Conservation (phyloP, 2,329 filamentous ascomycete genomes). For the Trichoderma guizhouense region DNA sequence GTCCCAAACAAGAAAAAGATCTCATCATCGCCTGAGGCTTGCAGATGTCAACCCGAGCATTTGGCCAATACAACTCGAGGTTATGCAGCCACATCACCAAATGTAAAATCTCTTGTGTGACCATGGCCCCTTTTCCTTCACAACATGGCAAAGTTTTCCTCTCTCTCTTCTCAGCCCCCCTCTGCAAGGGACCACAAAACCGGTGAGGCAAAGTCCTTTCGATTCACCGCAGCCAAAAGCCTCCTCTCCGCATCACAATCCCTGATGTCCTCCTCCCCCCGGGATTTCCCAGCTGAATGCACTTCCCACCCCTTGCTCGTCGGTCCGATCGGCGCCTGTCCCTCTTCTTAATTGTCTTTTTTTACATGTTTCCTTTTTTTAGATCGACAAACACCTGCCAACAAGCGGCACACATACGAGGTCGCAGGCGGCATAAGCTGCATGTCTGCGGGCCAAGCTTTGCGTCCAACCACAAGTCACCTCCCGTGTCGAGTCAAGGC, state of each 20-base stretch:
- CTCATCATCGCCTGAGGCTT: neutral
- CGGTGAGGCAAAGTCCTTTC: neutral
- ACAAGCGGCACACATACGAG: conserved; percentile 4
- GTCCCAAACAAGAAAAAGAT: neutral
- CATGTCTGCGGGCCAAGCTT: conserved; percentile 2
- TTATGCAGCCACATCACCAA: neutral
- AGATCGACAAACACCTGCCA: conserved; percentile 4
- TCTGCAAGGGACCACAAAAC: conserved; percentile 1
- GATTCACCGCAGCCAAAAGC: neutral
- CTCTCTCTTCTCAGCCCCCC: neutral
- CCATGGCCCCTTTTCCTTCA: neutral
- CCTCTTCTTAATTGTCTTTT: neutral
- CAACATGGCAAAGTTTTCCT: neutral
- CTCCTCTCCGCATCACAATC: neutral
- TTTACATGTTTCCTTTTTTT: neutral
- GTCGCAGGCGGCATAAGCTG: conserved; percentile 13
- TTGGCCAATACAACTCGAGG: neutral
- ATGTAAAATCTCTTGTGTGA: neutral
- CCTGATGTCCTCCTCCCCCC: neutral
- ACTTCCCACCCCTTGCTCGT: neutral
- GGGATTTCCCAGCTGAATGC: neutral
- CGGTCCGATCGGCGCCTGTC: neutral
- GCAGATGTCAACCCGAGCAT: neutral
- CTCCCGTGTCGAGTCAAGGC: conserved; percentile 15
- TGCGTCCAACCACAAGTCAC: conserved; percentile 9